Evolutionary conservation across 306 rosid genomes (phyloP).

Genomic region (Pyrus communis): DNA sequence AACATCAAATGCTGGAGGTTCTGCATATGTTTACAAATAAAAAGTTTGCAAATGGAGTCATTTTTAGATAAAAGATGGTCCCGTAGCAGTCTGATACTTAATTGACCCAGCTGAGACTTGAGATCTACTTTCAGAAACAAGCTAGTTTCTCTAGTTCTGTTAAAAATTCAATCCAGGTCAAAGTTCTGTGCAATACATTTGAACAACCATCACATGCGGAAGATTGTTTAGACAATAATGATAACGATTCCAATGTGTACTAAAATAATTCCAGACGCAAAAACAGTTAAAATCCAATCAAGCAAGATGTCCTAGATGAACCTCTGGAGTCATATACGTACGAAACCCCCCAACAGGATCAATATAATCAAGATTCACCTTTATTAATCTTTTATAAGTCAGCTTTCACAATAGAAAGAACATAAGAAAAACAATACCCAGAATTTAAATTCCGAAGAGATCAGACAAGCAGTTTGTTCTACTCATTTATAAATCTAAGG

Average conservation of each 20-base stretch:
- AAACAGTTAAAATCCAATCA: neutral
- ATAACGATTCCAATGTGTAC: neutral
- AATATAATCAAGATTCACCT: neutral
- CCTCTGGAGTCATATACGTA: neutral
- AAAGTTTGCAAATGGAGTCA: neutral
- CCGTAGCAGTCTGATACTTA: neutral
- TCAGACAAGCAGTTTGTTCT: neutral
- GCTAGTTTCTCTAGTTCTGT: neutral
- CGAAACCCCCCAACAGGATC: neutral
- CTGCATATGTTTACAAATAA: slow-evolving; percentile 29
- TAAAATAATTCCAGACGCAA: neutral
- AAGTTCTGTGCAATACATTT: neutral
- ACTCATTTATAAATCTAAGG: neutral
- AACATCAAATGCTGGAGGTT: slow-evolving; percentile 90
- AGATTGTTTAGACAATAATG: neutral
- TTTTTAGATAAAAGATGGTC: neutral
- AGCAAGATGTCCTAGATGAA: neutral
- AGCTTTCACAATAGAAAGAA: neutral
- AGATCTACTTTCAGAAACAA: neutral
- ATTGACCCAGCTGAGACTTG: neutral
- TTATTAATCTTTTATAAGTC: neutral
- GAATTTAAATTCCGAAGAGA: neutral
- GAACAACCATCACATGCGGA: neutral
- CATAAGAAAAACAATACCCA: slow-evolving; percentile 3
- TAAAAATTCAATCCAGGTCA: neutral